Conservation (phyloP, 257 asterid genomes). For the Lavandula angustifolia region DNA sequence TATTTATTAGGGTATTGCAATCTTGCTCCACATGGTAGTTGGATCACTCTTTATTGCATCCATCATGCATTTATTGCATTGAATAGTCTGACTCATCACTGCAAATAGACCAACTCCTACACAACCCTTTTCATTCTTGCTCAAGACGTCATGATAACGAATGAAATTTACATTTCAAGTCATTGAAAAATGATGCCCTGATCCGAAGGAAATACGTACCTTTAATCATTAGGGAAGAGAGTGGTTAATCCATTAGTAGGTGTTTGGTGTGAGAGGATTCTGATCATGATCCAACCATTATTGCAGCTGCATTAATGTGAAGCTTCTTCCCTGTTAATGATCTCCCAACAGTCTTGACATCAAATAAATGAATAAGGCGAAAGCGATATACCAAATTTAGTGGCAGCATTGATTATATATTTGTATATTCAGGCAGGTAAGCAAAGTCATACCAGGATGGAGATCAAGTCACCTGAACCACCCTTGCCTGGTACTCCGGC, state of each 20-base stretch:
- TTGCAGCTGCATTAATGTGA: constrained; percentile 41
- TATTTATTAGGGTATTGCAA: constrained; percentile 25
- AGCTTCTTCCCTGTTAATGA: constrained; percentile 26
- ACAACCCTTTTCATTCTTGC: constrained; percentile 12
- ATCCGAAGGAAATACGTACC: constrained; percentile 5
- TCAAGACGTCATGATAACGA: constrained; percentile 14
- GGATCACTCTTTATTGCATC: constrained; percentile 38
- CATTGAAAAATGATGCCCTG: background rate
- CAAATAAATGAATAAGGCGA: constrained; percentile 22
- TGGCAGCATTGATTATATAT: constrained; percentile 38
- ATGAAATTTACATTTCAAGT: constrained; percentile 15
- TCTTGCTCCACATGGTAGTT: constrained; percentile 35
- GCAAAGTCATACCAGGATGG: constrained; percentile 34
- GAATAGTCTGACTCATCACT: constrained; percentile 1
- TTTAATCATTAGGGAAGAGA: constrained; percentile 10
- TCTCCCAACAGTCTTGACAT: constrained; percentile 36
- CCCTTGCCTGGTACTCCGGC: constrained; percentile 27
- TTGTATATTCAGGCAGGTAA: background rate
- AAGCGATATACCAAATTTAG: constrained; percentile 34
- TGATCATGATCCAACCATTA: constrained; percentile 35
- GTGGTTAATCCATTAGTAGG: constrained; percentile 20
- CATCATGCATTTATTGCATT: constrained; percentile 37
- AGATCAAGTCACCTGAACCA: constrained; percentile 68
- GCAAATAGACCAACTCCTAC: background rate
- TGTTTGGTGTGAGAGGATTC: constrained; percentile 28